phyloP scores from a whole-genome alignment of 257 asterid species.

The Scutellaria barbata region DNA sequence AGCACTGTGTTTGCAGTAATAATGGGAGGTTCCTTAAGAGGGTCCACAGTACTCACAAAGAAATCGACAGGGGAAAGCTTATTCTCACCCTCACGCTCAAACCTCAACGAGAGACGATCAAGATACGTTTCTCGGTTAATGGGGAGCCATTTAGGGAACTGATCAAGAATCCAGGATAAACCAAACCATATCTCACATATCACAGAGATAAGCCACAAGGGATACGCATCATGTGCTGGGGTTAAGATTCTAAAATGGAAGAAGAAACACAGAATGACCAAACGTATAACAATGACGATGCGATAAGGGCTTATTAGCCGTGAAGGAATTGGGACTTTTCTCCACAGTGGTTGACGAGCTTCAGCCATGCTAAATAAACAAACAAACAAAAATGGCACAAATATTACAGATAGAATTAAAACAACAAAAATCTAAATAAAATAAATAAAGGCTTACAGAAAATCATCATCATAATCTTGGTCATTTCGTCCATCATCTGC shows the following conservation, averaged over 20 bases:
- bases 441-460: slow-evolving; percentile 44
- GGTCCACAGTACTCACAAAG: slow-evolving; percentile 77
- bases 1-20: slow-evolving; percentile 79
- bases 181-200: slow-evolving; percentile 43
- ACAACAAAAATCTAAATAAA: background rate
- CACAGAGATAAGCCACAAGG: slow-evolving; percentile 39
- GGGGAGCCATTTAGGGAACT: slow-evolving; percentile 39
- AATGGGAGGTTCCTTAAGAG: slow-evolving; percentile 83
- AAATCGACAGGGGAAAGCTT: slow-evolving; percentile 59
- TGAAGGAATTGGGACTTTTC: slow-evolving; percentile 76
- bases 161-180: slow-evolving; percentile 41
- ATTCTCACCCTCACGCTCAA: slow-evolving; percentile 38
- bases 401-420: background rate
- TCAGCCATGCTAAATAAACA: slow-evolving; percentile 62
- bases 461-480: slow-evolving; percentile 55
- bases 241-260: slow-evolving; percentile 38
- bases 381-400: slow-evolving; percentile 10
- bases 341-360: slow-evolving; percentile 83
- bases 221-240: slow-evolving; percentile 35
- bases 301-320: slow-evolving; percentile 77
- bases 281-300: slow-evolving; percentile 61
- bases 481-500: slow-evolving; percentile 56
- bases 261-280: slow-evolving; percentile 38
- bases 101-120: slow-evolving; percentile 38
- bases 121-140: slow-evolving; percentile 39